Percentiles rank a stretch among this genome's conserved stretches.
phyloP scores from a whole-genome alignment of 352 stramenopile genomes.

The Phytophthora sojae region DNA sequence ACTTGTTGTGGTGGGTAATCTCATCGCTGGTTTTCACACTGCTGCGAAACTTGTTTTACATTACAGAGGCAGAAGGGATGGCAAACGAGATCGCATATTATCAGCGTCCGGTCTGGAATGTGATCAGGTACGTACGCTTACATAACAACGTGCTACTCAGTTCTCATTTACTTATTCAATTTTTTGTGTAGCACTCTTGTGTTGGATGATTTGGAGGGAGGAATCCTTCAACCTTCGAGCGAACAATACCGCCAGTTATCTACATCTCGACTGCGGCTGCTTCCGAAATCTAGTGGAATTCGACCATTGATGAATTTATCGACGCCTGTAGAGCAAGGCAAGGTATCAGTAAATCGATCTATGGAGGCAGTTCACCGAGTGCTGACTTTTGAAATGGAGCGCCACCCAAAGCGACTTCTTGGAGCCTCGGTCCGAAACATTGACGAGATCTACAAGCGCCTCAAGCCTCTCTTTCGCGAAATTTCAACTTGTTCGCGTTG shows the following conservation, averaged over 20 bases:
- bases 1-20: slow-evolving; percentile 55
- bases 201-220: slow-evolving; percentile 55
- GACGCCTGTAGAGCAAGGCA: slow-evolving; percentile 29
- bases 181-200: slow-evolving; percentile 48
- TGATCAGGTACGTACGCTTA: slow-evolving; percentile 50
- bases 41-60: slow-evolving; percentile 74
- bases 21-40: slow-evolving; percentile 63
- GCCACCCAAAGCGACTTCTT: slow-evolving; percentile 56
- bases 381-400: slow-evolving; percentile 68
- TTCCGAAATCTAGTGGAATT: slow-evolving; percentile 73
- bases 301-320: slow-evolving; percentile 86
- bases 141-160: neutral
- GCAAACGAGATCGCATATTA: slow-evolving; percentile 78
- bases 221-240: slow-evolving; percentile 44
- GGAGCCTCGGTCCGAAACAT: slow-evolving; percentile 69
- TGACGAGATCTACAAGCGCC: slow-evolving; percentile 67
- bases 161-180: slow-evolving; percentile 1
- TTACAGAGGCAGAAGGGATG: slow-evolving; percentile 74
- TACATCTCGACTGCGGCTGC: slow-evolving; percentile 62
- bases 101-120: slow-evolving; percentile 70
- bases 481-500: slow-evolving; percentile 46
- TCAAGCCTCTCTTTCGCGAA: slow-evolving; percentile 55
- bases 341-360: slow-evolving; percentile 63
- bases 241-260: slow-evolving; percentile 40
- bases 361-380: slow-evolving; percentile 69